phyloP scores from a whole-genome alignment of 192 early-diverging fungal species.

The Umbelopsis isabellina region DNA sequence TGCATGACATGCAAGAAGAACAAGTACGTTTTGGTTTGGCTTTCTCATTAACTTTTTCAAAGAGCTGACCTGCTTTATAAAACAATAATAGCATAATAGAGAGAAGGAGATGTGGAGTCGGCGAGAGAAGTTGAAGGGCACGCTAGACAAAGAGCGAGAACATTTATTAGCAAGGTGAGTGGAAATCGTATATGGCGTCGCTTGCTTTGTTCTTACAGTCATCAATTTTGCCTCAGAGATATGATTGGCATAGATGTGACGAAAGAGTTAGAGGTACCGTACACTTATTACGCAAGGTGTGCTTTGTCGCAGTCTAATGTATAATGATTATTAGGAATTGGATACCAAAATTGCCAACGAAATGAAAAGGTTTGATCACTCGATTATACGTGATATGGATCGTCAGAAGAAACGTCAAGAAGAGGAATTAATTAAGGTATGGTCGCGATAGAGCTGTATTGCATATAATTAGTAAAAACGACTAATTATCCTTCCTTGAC shows the following conservation, averaged over 20 bases:
- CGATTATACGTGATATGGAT: constrained; percentile 16
- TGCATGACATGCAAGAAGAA: constrained; percentile 18
- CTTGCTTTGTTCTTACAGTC: background rate
- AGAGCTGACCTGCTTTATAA: too few relatives aligned
- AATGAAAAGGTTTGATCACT: background rate
- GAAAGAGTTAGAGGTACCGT: constrained; percentile 19
- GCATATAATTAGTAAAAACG: background rate
- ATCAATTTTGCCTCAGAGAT: constrained; percentile 4
- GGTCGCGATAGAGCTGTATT: background rate
- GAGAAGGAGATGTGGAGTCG: constrained; percentile 27
- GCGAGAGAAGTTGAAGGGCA: constrained; percentile 13
- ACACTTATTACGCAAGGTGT: too few relatives aligned
- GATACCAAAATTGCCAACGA: background rate
- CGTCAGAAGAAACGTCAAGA: background rate
- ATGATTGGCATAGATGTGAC: constrained; percentile 25
- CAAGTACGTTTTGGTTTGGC: background rate
- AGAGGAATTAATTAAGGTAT: constrained; percentile 18
- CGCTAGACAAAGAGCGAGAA: constrained; percentile 16
- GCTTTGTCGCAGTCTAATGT: background rate
- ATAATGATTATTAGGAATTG: background rate
- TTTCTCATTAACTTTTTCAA: background rate
- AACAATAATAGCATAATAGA: constrained; percentile 13
- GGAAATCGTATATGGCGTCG: background rate
- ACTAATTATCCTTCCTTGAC: background rate
- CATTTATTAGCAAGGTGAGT: constrained; percentile 28